Evolutionary conservation across 305 asterid species (phyloP).

Genomic region (Fraxinus dipetala): DNA sequence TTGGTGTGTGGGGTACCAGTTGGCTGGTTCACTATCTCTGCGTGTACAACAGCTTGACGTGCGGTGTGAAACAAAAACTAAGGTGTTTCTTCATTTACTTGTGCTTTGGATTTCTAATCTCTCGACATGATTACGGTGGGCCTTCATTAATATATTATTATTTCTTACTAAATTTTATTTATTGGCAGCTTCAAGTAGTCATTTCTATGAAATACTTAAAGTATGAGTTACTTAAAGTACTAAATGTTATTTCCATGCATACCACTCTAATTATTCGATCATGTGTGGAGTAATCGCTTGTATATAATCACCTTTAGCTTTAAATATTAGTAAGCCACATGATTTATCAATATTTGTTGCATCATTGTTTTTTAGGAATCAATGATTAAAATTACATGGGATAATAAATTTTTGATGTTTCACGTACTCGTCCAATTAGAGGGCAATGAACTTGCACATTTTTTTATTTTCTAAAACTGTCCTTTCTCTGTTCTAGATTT

Average conservation of each 20-base stretch:
- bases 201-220: background rate
- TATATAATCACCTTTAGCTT: background rate
- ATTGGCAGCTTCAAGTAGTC: background rate
- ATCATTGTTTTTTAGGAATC: background rate
- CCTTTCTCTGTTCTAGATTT: background rate
- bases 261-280: background rate
- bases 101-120: background rate
- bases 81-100: conserved; percentile 9
- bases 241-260: background rate
- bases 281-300: background rate
- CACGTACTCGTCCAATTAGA: background rate
- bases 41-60: conserved; percentile 28
- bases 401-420: background rate
- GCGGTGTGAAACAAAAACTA: conserved; percentile 27
- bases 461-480: background rate
- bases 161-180: background rate
- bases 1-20: conserved; percentile 20
- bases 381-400: background rate
- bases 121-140: background rate
- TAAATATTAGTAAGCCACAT: background rate
- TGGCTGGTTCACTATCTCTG: conserved; percentile 23
- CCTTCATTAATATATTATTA: background rate
- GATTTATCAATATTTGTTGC: background rate
- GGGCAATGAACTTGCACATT: background rate
- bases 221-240: background rate